phyloP scores from a whole-genome alignment of 73 alveolate species.

The Tetrahymena thermophila region DNA sequence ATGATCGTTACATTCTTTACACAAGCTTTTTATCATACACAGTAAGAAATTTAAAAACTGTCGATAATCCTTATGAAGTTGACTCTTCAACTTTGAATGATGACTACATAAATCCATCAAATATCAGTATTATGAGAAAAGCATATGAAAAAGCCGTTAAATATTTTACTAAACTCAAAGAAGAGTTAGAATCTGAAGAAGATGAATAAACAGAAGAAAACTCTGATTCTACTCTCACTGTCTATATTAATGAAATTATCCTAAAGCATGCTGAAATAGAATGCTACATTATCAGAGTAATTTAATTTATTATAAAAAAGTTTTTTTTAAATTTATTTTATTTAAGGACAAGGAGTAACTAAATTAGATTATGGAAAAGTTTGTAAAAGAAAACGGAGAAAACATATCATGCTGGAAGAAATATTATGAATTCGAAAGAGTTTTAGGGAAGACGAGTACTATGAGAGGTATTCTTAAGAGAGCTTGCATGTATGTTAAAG shows the following conservation, averaged over 20 bases:
- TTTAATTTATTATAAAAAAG: not conserved
- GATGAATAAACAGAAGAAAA: not conserved
- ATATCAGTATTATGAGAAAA: not conserved
- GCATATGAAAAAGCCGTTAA: not conserved
- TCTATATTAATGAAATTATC: not conserved
- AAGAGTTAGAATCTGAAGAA: not conserved
- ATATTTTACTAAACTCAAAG: not conserved
- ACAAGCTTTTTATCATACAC: not conserved
- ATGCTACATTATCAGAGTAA: not conserved
- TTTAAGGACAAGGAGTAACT: not conserved
- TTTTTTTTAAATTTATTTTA: not conserved
- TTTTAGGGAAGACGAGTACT: not conserved
- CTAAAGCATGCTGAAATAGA: not conserved
- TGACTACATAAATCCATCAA: not conserved
- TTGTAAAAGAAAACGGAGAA: not conserved
- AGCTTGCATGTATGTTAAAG: constrained; percentile 9
- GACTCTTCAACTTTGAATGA: not conserved
- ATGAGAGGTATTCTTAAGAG: constrained; percentile 36
- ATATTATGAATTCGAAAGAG: not conserved
- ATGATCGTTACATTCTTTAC: not conserved
- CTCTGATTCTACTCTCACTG: not conserved
- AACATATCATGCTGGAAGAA: not conserved
- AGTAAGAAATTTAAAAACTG: not conserved
- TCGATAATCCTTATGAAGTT: not conserved
- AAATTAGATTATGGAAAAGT: not conserved